Conservation (phyloP, 768 basidiomycete species). For the Russula sp. region DNA sequence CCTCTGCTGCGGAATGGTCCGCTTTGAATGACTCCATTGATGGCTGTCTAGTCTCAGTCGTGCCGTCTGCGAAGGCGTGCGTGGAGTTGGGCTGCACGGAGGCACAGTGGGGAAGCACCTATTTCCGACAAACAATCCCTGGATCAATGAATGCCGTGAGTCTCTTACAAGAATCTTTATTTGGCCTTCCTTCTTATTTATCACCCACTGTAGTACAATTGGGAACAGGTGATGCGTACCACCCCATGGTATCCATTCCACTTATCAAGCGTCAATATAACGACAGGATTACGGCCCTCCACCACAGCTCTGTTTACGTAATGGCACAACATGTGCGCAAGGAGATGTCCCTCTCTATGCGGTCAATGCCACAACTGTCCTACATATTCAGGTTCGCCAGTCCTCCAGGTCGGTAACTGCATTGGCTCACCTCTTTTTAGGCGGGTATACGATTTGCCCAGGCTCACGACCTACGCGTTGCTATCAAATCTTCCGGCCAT, state of each 20-base stretch:
- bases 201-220: constrained; percentile 21
- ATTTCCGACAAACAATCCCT: constrained; percentile 24
- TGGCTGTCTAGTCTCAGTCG: constrained; percentile 22
- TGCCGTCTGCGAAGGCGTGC: constrained; percentile 26
- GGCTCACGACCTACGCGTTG: constrained; percentile 36
- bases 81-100: constrained; percentile 16
- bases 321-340: constrained; percentile 23
- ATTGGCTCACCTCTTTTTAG: constrained; percentile 24
- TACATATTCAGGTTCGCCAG: constrained; percentile 24
- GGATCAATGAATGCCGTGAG: constrained; percentile 28
- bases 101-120: constrained; percentile 24
- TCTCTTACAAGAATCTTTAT: constrained; percentile 2
- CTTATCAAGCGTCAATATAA: not conserved
- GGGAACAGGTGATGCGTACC: constrained; percentile 24
- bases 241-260: not conserved
- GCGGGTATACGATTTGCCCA: constrained; percentile 36
- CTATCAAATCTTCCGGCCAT: constrained; percentile 40
- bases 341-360: constrained; percentile 27
- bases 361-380: constrained; percentile 23
- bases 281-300: constrained; percentile 18
- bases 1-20: constrained; percentile 18
- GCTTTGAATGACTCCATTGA: constrained; percentile 18
- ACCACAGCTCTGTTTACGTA: constrained; percentile 18
- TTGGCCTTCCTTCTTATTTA: not conserved
- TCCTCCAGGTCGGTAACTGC: too few species aligned